Percentiles rank a stretch among this genome's conserved stretches.
Conservation (phyloP, 106 monocot genomes). For the Phalaenopsis aphrodite region DNA sequence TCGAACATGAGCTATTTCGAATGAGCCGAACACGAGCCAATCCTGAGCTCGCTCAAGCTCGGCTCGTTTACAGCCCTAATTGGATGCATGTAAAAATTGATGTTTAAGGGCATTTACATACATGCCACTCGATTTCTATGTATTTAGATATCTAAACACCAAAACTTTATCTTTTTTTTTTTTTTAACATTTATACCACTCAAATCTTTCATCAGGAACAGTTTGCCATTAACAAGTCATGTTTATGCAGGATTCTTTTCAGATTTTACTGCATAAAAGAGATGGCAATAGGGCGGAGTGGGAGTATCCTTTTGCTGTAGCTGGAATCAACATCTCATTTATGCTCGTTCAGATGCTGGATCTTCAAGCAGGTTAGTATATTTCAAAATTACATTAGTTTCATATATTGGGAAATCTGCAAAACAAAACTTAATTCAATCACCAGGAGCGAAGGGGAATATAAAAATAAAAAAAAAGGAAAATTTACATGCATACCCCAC, state of each 20-base stretch:
- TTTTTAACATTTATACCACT: no score
- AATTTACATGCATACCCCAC: background rate
- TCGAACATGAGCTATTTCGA: no score
- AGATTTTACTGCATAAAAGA: constrained; percentile 51
- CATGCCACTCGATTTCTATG: background rate
- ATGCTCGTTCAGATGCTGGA: constrained; percentile 68
- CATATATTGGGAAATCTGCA: background rate
- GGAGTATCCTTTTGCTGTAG: constrained; percentile 84
- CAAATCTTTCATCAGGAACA: no score
- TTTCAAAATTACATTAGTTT: background rate
- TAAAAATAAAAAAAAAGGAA: background rate
- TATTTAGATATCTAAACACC: background rate
- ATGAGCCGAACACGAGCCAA: no score
- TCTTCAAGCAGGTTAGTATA: constrained; percentile 45
- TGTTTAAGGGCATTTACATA: background rate
- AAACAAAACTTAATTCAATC: background rate
- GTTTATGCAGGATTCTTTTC: constrained; percentile 47
- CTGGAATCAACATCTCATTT: constrained; percentile 66
- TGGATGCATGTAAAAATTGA: no score
- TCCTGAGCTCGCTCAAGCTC: no score
- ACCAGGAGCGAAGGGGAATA: background rate
- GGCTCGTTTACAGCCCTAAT: no score
- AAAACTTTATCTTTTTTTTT: no score
- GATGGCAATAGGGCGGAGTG: constrained; percentile 52
- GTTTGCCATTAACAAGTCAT: no score